Percentiles rank a stretch among this genome's conserved stretches.
Evolutionary conservation across 306 rosid species (phyloP).

Genomic region (Vicia faba): DNA sequence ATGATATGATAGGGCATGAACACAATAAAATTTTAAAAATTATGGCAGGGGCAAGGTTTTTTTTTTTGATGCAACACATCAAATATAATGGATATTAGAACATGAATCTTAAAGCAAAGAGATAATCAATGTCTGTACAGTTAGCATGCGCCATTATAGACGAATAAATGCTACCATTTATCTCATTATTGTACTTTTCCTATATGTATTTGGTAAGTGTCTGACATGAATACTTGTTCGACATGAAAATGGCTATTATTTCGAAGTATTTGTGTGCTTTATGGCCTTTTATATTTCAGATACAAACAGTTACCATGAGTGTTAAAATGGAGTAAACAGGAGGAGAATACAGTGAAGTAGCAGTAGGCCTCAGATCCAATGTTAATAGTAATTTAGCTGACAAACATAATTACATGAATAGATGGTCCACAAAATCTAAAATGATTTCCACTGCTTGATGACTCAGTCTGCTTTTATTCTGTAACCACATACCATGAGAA

Average conservation of each 20-base stretch:
- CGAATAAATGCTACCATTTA: neutral
- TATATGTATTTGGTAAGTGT: neutral
- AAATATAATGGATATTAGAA: no score
- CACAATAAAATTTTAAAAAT: neutral
- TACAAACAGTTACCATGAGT: conserved; percentile 2
- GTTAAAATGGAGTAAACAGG: neutral
- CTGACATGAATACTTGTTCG: neutral
- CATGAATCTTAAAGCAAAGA: neutral
- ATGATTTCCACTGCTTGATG: neutral
- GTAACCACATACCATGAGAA: neutral
- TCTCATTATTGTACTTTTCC: conserved; percentile 1
- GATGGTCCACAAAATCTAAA: conserved; percentile 12
- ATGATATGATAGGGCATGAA: neutral
- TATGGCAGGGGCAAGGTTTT: neutral
- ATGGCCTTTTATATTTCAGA: conserved; percentile 7
- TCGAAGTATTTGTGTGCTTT: conserved; percentile 6
- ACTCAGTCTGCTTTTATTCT: neutral
- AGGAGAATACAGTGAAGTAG: conserved; percentile 9
- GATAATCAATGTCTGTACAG: neutral
- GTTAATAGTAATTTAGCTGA: conserved; percentile 3
- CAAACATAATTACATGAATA: conserved; percentile 8
- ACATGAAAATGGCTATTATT: conserved; percentile 1
- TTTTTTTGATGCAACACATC: neutral
- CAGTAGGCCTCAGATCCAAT: conserved; percentile 4
- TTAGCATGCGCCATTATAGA: neutral